phyloP scores from a whole-genome alignment of 1,284 basidiomycete genomes.

The Boletus coffeatus region DNA sequence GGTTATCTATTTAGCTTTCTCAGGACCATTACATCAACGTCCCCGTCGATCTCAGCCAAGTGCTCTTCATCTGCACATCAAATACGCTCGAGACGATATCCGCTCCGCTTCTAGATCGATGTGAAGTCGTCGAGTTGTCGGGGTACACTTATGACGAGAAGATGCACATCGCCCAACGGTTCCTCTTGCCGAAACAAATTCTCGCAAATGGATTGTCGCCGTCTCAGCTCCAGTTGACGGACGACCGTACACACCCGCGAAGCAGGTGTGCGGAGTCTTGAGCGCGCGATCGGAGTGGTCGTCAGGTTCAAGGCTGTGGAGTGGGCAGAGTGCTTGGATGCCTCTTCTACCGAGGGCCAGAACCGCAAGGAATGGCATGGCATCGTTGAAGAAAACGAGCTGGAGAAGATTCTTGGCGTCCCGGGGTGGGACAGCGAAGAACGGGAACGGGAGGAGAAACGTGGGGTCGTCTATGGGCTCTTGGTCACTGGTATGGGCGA shows the following conservation, averaged over 20 bases:
- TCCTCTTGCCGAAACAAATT: too few species aligned
- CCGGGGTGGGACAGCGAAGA: conserved; percentile 81
- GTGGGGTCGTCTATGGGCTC: conserved; percentile 79
- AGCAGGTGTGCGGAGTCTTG: too few species aligned
- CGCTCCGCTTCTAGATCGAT: conserved; percentile 73
- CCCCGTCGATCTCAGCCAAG: conserved; percentile 81
- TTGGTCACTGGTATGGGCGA: conserved; percentile 88
- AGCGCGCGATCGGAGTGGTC: too few species aligned
- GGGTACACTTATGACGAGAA: conserved; percentile 29
- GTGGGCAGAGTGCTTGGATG: too few species aligned
- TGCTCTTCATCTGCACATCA: conserved; percentile 88
- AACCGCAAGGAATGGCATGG: conserved; percentile 48
- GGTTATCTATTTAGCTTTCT: conserved; percentile 3
- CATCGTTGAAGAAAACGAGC: conserved; percentile 61
- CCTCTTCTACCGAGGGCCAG: not conserved
- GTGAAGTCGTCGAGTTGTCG: conserved; percentile 67
- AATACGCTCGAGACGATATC: conserved; percentile 87
- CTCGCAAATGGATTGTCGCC: too few species aligned
- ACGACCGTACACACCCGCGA: too few species aligned
- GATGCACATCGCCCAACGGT: too few species aligned
- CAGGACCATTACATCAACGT: conserved; percentile 92
- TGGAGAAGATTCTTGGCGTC: conserved; percentile 84
- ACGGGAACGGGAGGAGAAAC: conserved; percentile 59
- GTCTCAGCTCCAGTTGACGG: too few species aligned
- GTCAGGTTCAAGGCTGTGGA: too few species aligned